A percentile compares a stretch with the other conserved stretches of the same genome.
These are phyloP conservation scores for Ascoidea rubescens DNA, from an alignment of 805 yeast genomes.

Conservation along the genomic window DNA sequence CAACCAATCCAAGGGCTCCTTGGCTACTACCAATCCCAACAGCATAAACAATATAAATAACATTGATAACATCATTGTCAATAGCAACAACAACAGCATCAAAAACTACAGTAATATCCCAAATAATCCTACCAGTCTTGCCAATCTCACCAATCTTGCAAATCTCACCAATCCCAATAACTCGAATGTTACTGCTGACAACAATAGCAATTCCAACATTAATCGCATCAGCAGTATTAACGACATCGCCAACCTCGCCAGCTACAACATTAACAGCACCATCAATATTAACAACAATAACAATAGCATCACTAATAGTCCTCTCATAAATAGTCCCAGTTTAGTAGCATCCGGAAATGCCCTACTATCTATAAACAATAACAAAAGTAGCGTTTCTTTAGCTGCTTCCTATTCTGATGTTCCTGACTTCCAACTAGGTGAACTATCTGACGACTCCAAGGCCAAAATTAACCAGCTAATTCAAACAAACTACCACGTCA, in stretches of 20 bases:
- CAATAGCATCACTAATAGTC: no score
- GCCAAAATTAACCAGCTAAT: background rate
- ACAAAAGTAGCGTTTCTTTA: background rate
- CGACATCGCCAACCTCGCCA: background rate
- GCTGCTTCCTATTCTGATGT: slow-evolving; percentile 5
- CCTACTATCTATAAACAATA: background rate
- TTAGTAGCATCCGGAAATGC: background rate
- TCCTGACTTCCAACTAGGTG: slow-evolving; percentile 7
- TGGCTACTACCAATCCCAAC: background rate
- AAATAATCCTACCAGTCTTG: no score
- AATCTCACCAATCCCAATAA: background rate
- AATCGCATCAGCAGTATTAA: no score
- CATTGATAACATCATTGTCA: background rate
- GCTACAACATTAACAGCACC: background rate
- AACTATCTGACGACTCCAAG: background rate
- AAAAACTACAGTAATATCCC: background rate
- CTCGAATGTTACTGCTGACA: no score
- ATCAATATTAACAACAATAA: no score
- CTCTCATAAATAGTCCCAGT: background rate
- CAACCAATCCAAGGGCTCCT: background rate
- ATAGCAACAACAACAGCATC: background rate
- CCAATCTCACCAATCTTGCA: background rate
- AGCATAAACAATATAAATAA: no score
- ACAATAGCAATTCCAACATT: background rate
- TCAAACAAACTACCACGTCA: slow-evolving; percentile 25